These are phyloP conservation scores for Colletotrichum incanum DNA, from an alignment of 2,329 filamentous ascomycete species.

Conservation along the genomic window DNA sequence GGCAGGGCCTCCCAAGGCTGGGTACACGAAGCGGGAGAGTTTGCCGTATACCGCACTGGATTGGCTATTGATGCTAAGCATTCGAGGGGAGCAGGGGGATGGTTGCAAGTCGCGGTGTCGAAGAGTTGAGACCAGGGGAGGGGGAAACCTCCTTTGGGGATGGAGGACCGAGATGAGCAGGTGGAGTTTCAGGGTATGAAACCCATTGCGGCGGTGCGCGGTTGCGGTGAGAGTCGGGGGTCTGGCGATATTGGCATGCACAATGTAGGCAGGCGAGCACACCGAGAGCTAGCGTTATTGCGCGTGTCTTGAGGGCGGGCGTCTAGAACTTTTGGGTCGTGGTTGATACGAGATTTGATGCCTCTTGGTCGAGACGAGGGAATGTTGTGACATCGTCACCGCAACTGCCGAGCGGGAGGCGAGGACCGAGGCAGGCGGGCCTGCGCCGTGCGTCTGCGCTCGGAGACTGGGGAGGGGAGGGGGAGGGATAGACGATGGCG, in stretches of 20 bases:
- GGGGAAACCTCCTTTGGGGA: slow-evolving; percentile 21
- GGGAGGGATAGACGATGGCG: neutral
- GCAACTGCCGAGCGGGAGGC: neutral
- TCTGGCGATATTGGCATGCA: neutral
- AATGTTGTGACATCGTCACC: neutral
- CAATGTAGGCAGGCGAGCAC: neutral
- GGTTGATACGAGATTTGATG: neutral
- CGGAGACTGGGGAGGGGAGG: too few species aligned
- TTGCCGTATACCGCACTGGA: neutral
- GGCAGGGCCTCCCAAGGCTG: slow-evolving; percentile 1
- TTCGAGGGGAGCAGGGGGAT: slow-evolving; percentile 21
- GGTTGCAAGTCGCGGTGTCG: neutral
- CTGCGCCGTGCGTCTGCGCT: neutral
- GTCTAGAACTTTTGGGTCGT: neutral
- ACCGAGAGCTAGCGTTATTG: neutral
- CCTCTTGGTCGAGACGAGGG: neutral
- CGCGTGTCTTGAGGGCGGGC: neutral
- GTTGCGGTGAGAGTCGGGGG: slow-evolving; percentile 22
- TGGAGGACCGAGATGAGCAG: slow-evolving; percentile 37
- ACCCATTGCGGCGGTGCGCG: slow-evolving; percentile 34
- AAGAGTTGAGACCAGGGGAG: neutral
- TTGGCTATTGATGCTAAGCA: slow-evolving; percentile 31
- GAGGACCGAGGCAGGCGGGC: neutral
- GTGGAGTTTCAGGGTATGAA: slow-evolving; percentile 43
- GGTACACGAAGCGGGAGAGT: neutral